Evolutionary conservation across 2,329 filamentous ascomycete genomes (phyloP).

Genomic region (Tolypocladium cylindrosporum): DNA sequence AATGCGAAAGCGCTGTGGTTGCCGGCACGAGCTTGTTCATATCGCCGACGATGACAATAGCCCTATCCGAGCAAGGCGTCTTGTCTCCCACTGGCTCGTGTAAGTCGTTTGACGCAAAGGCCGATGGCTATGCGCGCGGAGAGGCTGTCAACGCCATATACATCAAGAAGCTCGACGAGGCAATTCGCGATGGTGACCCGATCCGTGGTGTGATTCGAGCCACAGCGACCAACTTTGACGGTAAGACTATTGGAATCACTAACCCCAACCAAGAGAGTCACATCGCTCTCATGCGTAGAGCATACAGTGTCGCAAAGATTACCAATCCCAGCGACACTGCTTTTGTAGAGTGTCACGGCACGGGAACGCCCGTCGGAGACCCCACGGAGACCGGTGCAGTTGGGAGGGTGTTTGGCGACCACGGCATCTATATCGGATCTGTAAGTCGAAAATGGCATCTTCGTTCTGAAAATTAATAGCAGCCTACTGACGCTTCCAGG

Average conservation of each 20-base stretch:
- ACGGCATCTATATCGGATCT: slow-evolving; percentile 17
- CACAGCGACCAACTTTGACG: slow-evolving; percentile 30
- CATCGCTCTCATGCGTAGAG: slow-evolving; percentile 17
- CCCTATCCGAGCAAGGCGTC: slow-evolving; percentile 23
- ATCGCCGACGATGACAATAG: slow-evolving; percentile 11
- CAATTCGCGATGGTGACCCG: slow-evolving; percentile 34
- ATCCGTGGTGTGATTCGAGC: slow-evolving; percentile 27
- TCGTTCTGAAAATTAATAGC: background rate
- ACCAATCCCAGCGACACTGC: slow-evolving; percentile 14
- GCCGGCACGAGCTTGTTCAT: slow-evolving; percentile 20
- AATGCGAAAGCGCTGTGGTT: slow-evolving; percentile 18
- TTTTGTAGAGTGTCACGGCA: slow-evolving; percentile 29
- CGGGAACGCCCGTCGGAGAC: slow-evolving; percentile 27
- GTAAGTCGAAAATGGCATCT: slow-evolving; percentile 5
- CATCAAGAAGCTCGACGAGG: slow-evolving; percentile 35
- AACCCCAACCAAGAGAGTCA: slow-evolving; percentile 25
- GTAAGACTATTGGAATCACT: slow-evolving; percentile 28
- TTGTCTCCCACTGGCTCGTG: slow-evolving; percentile 22
- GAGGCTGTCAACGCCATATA: slow-evolving; percentile 35
- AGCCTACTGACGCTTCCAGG: slow-evolving; percentile 1
- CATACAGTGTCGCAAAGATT: slow-evolving; percentile 18
- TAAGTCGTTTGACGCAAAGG: slow-evolving; percentile 30
- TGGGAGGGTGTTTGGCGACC: slow-evolving; percentile 14
- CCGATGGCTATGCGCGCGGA: slow-evolving; percentile 39
- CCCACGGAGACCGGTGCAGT: slow-evolving; percentile 24